A percentile compares a stretch with the other conserved stretches of the same genome.
These are phyloP conservation scores for Russula lepida DNA, from an alignment of 768 basidiomycete species.

Conservation along the genomic window DNA sequence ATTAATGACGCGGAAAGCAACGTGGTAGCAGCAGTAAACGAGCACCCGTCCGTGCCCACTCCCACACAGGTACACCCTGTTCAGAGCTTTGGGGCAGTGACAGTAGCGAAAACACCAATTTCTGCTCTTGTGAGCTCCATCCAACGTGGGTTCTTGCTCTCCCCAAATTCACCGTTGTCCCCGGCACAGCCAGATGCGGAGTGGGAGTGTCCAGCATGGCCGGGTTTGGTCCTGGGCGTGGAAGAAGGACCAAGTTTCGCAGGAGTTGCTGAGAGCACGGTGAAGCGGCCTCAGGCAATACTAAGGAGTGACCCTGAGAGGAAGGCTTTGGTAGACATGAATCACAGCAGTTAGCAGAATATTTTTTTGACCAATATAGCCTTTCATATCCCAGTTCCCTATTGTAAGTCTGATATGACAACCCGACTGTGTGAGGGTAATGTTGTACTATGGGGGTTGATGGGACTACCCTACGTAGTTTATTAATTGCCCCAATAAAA, in stretches of 20 bases:
- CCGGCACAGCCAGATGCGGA: slow-evolving; percentile 41
- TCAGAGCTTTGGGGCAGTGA: not conserved
- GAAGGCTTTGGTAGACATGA: slow-evolving; percentile 17
- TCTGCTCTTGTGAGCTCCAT: slow-evolving; percentile 50
- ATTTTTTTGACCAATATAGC: not conserved
- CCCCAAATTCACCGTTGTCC: slow-evolving; percentile 54
- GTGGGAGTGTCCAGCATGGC: slow-evolving; percentile 19
- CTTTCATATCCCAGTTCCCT: not conserved
- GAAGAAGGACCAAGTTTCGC: slow-evolving; percentile 14
- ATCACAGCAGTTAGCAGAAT: slow-evolving; percentile 2
- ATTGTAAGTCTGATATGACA: not conserved
- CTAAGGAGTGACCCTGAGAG: slow-evolving; percentile 6
- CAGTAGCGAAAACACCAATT: slow-evolving; percentile 44
- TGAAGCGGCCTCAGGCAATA: slow-evolving; percentile 1
- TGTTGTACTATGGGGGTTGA: not conserved
- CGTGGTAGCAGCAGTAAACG: not conserved
- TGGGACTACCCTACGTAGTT: not conserved
- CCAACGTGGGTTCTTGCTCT: slow-evolving; percentile 59
- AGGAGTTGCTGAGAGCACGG: slow-evolving; percentile 14
- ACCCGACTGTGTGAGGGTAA: not conserved
- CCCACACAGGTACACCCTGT: not conserved
- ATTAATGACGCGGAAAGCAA: not conserved
- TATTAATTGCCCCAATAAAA: not conserved
- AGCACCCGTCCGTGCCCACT: not conserved
- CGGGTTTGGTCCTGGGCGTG: slow-evolving; percentile 1